Evolutionary conservation across 257 asterid species (phyloP).

Genomic region (Marsdenia floribunda): DNA sequence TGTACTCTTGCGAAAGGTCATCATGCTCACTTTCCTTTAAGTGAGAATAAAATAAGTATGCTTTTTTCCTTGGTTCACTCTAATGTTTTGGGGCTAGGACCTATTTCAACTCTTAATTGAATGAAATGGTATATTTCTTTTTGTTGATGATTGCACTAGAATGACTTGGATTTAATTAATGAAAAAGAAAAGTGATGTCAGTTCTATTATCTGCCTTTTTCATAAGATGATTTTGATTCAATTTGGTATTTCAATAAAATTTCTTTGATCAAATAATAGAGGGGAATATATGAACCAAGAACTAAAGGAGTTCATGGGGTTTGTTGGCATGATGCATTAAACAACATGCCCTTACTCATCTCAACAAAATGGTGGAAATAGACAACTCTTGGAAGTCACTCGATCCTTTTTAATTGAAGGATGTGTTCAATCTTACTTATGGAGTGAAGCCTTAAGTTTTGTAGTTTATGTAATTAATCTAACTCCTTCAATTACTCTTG

Average conservation of each 20-base stretch:
- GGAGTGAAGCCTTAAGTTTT: neutral
- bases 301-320: no score
- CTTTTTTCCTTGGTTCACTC: neutral
- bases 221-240: no score
- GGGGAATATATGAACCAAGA: no score
- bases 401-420: neutral
- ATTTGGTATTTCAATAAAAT: no score
- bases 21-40: neutral
- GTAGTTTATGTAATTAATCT: neutral
- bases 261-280: no score
- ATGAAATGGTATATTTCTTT: neutral
- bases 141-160: no score
- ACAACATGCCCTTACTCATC: neutral
- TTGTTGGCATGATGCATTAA: no score
- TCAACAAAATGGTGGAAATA: neutral
- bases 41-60: no score
- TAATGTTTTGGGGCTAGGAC: neutral
- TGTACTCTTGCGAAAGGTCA: neutral
- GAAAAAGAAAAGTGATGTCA: no score
- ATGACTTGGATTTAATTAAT: neutral
- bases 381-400: neutral
- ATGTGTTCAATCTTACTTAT: neutral
- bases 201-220: no score
- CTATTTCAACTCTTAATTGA: neutral
- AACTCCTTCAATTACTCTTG: slow-evolving; percentile 1